Evolutionary conservation across 208 protist genomes (phyloP), one percentile per base, ranked within the genome.

Genomic region (Kentomonas sorsogonicus): DNA sequence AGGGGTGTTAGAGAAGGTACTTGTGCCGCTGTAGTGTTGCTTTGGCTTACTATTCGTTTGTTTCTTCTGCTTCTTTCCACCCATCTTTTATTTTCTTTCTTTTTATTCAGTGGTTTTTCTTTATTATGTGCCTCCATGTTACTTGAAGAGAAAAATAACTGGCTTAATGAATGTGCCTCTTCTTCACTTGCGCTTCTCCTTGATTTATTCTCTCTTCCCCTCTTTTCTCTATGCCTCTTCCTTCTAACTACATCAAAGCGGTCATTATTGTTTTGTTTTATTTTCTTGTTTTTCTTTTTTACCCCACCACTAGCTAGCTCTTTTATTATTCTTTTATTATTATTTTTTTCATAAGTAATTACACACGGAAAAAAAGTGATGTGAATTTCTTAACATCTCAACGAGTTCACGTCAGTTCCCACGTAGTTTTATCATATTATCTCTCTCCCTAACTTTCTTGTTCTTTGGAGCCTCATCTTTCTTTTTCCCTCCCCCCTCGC

Each of bases 381-480:
- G 16, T 46, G 5, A 22, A 20, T 46, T 26, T 20, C 18, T 26
- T n/a, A 46, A 27, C 31, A 29, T 30, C 16, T 36, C 11, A 46
- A 16, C 5, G 33, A 15, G 11, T 59, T 25, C 20, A n/a, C 15
- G 46, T 57, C 57, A n/a, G 22, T 63, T n/a, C 3, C 26, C 15
- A 33, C 57, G 34, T 56, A 56, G 41, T 53, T 44, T 54, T 61
- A 30, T 57, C 3, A 63, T 63, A 11, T 48, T 69, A n/a, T 66
- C 16, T 66, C 20, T 48, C 9, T 5, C 20, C 16, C n/a, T 36
- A 5, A 23, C n/a, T 48, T 25, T 20, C 22, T 36, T 53, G 46
- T 53, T 64, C 59, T 72, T 65, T 20, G 58, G 47, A 56, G 3
- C 22, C 58, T 64, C 9, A 39, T 45, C 29, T 55, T 56, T 44